Evolutionary conservation across 768 basidiomycete genomes (phyloP).

Genomic region (Suillus americanus): DNA sequence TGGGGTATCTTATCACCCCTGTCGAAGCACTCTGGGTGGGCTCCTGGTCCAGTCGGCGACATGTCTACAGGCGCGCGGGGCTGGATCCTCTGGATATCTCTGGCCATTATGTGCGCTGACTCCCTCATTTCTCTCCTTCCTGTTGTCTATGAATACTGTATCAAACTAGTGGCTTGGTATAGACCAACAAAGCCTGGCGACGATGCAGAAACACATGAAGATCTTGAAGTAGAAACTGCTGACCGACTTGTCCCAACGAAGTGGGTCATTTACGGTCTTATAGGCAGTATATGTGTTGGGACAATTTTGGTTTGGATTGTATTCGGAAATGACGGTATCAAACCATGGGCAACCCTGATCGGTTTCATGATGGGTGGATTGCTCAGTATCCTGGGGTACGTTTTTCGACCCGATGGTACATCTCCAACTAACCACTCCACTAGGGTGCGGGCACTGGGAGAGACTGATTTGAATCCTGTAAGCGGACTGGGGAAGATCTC

Average conservation of each 20-base stretch:
- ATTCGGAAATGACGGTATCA: conserved; percentile 90
- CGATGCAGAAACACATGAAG: conserved; percentile 31
- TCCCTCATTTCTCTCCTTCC: conserved; percentile 84
- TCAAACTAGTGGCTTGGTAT: conserved; percentile 31
- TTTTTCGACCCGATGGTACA: conserved; percentile 7
- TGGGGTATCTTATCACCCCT: conserved; percentile 94
- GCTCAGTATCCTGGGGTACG: conserved; percentile 85
- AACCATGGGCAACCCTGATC: conserved; percentile 90
- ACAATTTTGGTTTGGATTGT: conserved; percentile 83
- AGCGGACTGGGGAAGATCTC: conserved; percentile 94
- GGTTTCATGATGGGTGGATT: conserved; percentile 82
- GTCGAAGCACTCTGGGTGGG: conserved; percentile 83
- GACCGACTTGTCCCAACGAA: conserved; percentile 77
- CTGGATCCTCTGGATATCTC: conserved; percentile 95
- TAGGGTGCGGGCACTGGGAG: conserved; percentile 91
- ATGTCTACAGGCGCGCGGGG: conserved; percentile 88
- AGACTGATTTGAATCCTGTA: conserved; percentile 93
- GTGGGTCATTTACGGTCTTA: conserved; percentile 77
- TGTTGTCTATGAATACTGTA: conserved; percentile 56
- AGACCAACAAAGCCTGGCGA: conserved; percentile 26
- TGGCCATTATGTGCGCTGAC: conserved; percentile 96
- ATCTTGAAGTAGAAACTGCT: conserved; percentile 71
- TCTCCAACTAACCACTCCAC: conserved; percentile 9
- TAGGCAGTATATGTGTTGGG: conserved; percentile 60
- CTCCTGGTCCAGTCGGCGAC: conserved; percentile 87